Conservation (phyloP, 2,329 filamentous ascomycete species). For the Venturiaceae sp. region DNA sequence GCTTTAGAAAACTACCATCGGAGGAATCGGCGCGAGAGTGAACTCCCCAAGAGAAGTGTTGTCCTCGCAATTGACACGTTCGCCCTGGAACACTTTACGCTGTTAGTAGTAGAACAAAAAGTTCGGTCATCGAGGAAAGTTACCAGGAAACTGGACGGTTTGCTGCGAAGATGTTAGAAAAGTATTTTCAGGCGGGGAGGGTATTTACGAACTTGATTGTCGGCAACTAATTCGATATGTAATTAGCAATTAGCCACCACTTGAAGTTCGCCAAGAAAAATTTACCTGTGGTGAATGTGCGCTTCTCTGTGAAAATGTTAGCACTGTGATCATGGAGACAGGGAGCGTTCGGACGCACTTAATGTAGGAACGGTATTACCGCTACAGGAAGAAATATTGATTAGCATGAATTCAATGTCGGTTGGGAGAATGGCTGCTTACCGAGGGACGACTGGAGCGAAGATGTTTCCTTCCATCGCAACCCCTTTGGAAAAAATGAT, state of each 20-base stretch:
- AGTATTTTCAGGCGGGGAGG: not conserved
- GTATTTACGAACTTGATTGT: not conserved
- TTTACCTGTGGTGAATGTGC: conserved; percentile 8
- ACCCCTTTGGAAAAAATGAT: conserved; percentile 37
- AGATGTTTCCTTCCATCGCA: conserved; percentile 99
- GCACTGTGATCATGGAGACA: not conserved
- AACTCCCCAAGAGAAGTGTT: conserved; percentile 98
- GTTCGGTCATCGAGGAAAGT: no score
- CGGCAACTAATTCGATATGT: not conserved
- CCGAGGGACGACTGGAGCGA: conserved; percentile 76
- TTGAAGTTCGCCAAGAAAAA: no score
- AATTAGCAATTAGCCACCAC: not conserved
- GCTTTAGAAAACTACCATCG: conserved; percentile 47
- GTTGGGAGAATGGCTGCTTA: no score
- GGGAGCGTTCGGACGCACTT: no score
- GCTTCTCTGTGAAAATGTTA: not conserved
- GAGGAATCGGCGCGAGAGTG: conserved; percentile 78
- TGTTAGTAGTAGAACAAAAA: not conserved
- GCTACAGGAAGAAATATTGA: no score
- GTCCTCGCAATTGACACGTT: conserved; percentile 95
- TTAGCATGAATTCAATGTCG: no score
- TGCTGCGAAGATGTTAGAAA: conserved; percentile 45
- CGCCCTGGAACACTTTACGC: conserved; percentile 65
- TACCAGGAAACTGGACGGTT: conserved; percentile 29
- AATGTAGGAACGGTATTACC: conserved; percentile 55